A percentile compares a stretch with the other conserved stretches of the same genome.
phyloP scores from a whole-genome alignment of 2,329 filamentous ascomycete species.

The Aspergillus brunneoviolaceus region DNA sequence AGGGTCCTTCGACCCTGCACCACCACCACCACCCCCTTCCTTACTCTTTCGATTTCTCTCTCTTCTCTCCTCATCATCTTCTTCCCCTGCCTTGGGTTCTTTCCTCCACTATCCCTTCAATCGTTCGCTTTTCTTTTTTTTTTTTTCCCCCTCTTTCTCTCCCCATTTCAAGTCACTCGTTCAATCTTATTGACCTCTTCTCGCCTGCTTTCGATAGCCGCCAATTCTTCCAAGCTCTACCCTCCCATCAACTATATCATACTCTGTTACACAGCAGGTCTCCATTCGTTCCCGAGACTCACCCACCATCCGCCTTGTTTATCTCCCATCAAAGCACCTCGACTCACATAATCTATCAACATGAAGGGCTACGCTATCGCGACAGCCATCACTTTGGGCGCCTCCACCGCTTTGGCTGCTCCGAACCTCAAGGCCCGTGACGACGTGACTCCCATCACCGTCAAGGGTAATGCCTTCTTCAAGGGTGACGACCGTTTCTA shows the following conservation, averaged over 20 bases:
- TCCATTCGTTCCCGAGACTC: background rate
- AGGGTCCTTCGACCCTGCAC: constrained; percentile 2
- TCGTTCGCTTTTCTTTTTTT: constrained; percentile 10
- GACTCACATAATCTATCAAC: constrained; percentile 33
- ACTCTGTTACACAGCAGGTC: constrained; percentile 1
- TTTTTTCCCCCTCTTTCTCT: background rate
- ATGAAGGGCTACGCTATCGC: constrained; percentile 55
- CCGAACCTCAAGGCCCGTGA: constrained; percentile 42
- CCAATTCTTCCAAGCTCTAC: constrained; percentile 1
- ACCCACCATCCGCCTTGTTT: background rate
- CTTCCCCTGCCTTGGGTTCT: background rate
- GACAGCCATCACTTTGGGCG: constrained; percentile 48
- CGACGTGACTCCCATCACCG: constrained; percentile 56
- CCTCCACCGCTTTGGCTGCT: constrained; percentile 48
- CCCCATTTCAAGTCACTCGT: constrained; percentile 19
- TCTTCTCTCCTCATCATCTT: background rate
- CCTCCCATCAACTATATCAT: background rate
- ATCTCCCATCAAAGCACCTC: background rate
- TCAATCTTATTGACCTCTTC: constrained; percentile 13
- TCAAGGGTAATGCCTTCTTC: constrained; percentile 68
- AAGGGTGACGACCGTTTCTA: constrained; percentile 59
- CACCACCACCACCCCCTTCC: background rate
- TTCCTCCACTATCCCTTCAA: constrained; percentile 11
- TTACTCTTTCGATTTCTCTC: constrained; percentile 3
- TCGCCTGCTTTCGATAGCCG: constrained; percentile 10